Base-by-base conservation (phyloP, 805 yeast species). In the Candida verbasci region DNA sequence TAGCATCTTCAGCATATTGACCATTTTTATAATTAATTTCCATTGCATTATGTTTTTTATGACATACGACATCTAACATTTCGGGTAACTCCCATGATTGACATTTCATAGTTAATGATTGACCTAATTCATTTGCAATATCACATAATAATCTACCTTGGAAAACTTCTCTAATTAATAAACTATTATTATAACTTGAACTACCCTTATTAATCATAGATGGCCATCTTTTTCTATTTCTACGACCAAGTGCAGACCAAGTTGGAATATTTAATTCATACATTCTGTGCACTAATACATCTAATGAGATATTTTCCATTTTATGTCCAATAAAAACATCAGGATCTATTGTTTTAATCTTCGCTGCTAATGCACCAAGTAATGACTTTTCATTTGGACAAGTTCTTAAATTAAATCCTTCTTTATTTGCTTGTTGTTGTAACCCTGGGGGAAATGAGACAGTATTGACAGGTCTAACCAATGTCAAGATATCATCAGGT, bases 61-160 rank as follows among this genome's bases (percentile, higher is more conserved):
- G 78, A 48, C 96, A 80, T 12, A 86, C 84, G 34, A 86, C 74
- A 21, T 78, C 81, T 48, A 79, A 82, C 97, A 93, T 93, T 58
- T 93, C 98, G 10, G 84, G 70, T 39, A 93, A 68, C 41, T 86
- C 94, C 96, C 96, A 93, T 12, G 91, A 84, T 58, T 87, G 95
- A 62, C 97, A 93, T 56, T 88, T 87, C 4, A 82, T 68, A 3
- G 96, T 87, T 44, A 91, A 67, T 0, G 97, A 89, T 56, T 84
- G 93, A 33, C 97, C 98, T 79, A 89, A 76, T 51, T 87, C 96
- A 58, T 93, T 93, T 35, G 91, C 87, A 52, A 93, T 78, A 60
- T 93, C 98, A 71, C 96, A 86, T 31, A 91, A 52, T 38, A 93
- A 70, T 48, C 98, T 73, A 24, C 98, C 98, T 25, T 88, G 78